Percentiles rank a stretch among this genome's conserved stretches.
These are phyloP conservation scores for Rhodosporidiobolus sp. DNA, from an alignment of 768 basidiomycete species.

Conservation along the genomic window DNA sequence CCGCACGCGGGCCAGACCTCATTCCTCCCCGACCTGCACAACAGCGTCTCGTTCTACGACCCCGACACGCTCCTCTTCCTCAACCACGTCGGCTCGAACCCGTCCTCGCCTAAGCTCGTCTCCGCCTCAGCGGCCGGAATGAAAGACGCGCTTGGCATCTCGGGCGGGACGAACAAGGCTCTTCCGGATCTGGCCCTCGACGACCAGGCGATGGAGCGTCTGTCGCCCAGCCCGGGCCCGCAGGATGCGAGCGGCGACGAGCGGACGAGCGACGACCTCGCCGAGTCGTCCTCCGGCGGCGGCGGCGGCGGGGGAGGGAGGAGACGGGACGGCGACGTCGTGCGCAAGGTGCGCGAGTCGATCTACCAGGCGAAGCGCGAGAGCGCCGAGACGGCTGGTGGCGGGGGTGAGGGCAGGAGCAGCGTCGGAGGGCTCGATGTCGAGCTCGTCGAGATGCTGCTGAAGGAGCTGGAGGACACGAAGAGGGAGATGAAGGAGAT, in stretches of 20 bases:
- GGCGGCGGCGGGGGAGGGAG: constrained; percentile 5
- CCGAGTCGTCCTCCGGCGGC: too few relatives aligned
- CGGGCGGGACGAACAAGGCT: not conserved
- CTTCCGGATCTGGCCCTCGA: constrained; percentile 11
- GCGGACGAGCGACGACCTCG: not conserved
- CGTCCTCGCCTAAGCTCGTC: constrained; percentile 12
- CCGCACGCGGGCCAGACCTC: not conserved
- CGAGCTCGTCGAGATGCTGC: constrained; percentile 66
- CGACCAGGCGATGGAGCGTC: constrained; percentile 17
- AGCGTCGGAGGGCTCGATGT: constrained; percentile 62
- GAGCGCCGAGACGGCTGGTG: constrained; percentile 48
- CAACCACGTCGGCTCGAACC: constrained; percentile 38
- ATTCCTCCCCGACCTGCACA: constrained; percentile 24
- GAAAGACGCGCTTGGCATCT: not conserved
- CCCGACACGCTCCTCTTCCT: constrained; percentile 65
- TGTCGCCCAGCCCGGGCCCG: constrained; percentile 11
- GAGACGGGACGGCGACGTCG: constrained; percentile 19
- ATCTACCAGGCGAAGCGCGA: constrained; percentile 62
- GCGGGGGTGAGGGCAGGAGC: constrained; percentile 44
- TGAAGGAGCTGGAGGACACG: constrained; percentile 64
- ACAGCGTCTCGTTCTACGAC: constrained; percentile 67
- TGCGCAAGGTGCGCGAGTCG: constrained; percentile 53
- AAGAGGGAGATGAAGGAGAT: constrained; percentile 62
- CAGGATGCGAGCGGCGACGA: not conserved
- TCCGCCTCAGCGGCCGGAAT: too few relatives aligned